A percentile compares a stretch with the other conserved stretches of the same genome.
Conservation (phyloP, 2,329 filamentous ascomycete genomes). For the Aureobasidium sp. region DNA sequence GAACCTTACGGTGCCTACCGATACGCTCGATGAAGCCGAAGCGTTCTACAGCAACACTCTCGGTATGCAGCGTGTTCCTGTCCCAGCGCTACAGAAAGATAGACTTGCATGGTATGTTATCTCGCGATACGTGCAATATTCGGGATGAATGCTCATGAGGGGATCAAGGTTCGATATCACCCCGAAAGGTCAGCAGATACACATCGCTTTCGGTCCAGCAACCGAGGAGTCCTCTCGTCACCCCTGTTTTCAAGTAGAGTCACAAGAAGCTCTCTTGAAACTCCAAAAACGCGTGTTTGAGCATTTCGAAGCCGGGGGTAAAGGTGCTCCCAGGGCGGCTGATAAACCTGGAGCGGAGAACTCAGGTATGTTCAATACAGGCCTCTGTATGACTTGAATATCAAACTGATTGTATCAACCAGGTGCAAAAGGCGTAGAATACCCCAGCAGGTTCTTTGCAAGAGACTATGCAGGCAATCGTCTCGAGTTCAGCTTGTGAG, state of each 20-base stretch:
- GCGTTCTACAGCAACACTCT: conserved; percentile 65
- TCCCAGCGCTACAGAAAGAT: conserved; percentile 58
- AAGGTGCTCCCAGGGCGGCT: conserved; percentile 57
- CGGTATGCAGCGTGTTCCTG: conserved; percentile 57
- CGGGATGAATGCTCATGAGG: not conserved
- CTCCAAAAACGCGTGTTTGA: conserved; percentile 58
- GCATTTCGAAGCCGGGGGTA: conserved; percentile 55
- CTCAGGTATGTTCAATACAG: conserved; percentile 38
- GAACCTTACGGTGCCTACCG: conserved; percentile 63
- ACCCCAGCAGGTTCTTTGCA: conserved; percentile 69
- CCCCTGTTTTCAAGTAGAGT: conserved; percentile 64
- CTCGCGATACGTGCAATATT: not conserved
- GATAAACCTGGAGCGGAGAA: conserved; percentile 59
- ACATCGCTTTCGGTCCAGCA: conserved; percentile 20
- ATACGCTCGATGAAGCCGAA: conserved; percentile 56
- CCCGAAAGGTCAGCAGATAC: conserved; percentile 27
- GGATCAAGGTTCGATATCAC: conserved; percentile 61
- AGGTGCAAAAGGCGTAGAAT: conserved; percentile 64
- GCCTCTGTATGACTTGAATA: not conserved
- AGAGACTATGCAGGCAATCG: conserved; percentile 48
- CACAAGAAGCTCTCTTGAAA: conserved; percentile 50
- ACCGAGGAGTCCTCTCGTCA: conserved; percentile 52
- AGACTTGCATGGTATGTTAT: conserved; percentile 58
- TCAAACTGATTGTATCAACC: not conserved
- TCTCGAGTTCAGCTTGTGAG: conserved; percentile 42